Conservation (phyloP, 805 yeast genomes). For the Metschnikowia vanudenii region DNA sequence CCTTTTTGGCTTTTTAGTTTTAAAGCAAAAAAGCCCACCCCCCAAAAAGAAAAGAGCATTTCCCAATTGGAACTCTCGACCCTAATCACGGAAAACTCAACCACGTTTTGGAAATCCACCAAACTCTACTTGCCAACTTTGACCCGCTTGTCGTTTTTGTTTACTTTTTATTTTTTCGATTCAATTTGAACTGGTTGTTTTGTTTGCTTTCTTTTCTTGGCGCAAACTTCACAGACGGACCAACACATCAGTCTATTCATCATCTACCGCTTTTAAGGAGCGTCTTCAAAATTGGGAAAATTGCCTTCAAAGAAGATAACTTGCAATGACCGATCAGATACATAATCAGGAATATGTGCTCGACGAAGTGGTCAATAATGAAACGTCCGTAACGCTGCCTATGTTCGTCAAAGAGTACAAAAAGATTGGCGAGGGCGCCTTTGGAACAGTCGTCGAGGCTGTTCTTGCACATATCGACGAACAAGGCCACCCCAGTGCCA, state of each 20-base stretch:
- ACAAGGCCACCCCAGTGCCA: slow-evolving; percentile 14
- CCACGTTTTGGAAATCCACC: too few relatives aligned
- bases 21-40: neutral
- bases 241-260: neutral
- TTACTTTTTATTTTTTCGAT: neutral
- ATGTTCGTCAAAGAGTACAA: slow-evolving; percentile 73
- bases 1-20: slow-evolving; percentile 2
- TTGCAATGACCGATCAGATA: slow-evolving; percentile 6
- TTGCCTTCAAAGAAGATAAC: neutral
- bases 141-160: too few relatives aligned
- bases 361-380: slow-evolving; percentile 56
- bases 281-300: too few relatives aligned
- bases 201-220: neutral
- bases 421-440: slow-evolving; percentile 82
- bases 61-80: neutral
- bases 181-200: neutral
- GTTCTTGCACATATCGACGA: slow-evolving; percentile 41
- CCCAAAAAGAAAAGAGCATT: neutral
- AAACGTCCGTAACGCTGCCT: slow-evolving; percentile 49
- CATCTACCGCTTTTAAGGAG: too few relatives aligned
- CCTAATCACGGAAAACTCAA: too few relatives aligned
- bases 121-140: too few relatives aligned
- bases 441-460: slow-evolving; percentile 82
- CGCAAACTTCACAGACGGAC: neutral
- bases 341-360: slow-evolving; percentile 33